These are phyloP conservation scores for Cercospora sp. DNA, from an alignment of 2,329 filamentous ascomycete species.

Conservation along the genomic window DNA sequence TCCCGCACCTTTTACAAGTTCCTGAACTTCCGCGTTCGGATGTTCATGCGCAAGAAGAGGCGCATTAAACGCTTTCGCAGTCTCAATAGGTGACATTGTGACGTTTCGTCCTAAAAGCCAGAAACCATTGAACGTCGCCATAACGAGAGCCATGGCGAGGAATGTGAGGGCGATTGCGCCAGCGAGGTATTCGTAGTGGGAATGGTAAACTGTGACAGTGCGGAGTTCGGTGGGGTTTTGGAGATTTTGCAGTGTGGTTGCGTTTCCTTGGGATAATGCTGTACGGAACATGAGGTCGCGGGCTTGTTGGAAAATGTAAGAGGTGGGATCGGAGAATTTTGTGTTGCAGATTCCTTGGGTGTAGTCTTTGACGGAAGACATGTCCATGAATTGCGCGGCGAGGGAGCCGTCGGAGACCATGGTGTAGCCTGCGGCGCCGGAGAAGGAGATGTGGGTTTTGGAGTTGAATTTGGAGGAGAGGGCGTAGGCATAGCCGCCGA, in stretches of 20 bases:
- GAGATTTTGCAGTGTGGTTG: constrained; percentile 12
- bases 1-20: constrained; percentile 20
- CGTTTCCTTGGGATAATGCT: constrained; percentile 22
- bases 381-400: constrained; percentile 20
- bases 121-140: constrained; percentile 17
- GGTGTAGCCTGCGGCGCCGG: constrained; percentile 21
- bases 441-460: constrained; percentile 14
- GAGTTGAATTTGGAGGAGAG: constrained; percentile 21
- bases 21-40: constrained; percentile 21
- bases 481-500: constrained; percentile 21
- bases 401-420: constrained; percentile 12
- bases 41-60: constrained; percentile 20
- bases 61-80: constrained; percentile 25
- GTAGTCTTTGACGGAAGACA: constrained; percentile 14
- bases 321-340: constrained; percentile 20
- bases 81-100: constrained; percentile 22
- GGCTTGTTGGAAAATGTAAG: constrained; percentile 20
- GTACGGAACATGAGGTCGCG: constrained; percentile 25
- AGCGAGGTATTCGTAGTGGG: constrained; percentile 17
- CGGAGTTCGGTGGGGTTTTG: constrained; percentile 9
- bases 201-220: constrained; percentile 14
- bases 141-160: constrained; percentile 15
- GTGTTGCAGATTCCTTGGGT: constrained; percentile 14
- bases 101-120: constrained; percentile 21
- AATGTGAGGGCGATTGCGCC: constrained; percentile 18